A percentile compares a stretch with the other conserved stretches of the same genome.
Evolutionary conservation across 116 monocot species (phyloP).

Genomic region (Cymodocea nodosa): DNA sequence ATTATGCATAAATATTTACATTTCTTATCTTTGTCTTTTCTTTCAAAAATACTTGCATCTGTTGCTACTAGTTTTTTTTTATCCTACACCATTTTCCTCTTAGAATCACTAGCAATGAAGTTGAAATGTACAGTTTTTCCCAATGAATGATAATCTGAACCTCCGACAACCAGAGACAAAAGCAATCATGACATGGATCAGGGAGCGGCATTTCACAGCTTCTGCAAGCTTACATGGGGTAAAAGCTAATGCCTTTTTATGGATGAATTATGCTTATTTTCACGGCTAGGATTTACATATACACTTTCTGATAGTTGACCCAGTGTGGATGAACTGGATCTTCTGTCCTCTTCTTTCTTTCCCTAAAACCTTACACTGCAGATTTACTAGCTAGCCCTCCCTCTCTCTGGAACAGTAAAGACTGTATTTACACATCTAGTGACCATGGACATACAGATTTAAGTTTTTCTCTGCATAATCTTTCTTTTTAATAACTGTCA

Average conservation of each 20-base stretch:
- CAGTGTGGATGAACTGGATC: too few relatives aligned
- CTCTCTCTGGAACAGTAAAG: too few relatives aligned
- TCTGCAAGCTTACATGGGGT: conserved; percentile 99
- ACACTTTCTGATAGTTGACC: too few relatives aligned
- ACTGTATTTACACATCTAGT: too few relatives aligned
- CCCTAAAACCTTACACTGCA: neutral
- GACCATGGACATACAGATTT: too few relatives aligned
- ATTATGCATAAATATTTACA: neutral
- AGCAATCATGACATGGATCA: conserved; percentile 84
- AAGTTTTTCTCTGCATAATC: too few relatives aligned
- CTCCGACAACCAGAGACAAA: conserved; percentile 82
- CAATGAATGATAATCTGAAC: conserved; percentile 38
- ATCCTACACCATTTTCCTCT: neutral
- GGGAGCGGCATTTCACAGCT: conserved; percentile 54
- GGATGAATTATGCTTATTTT: too few relatives aligned
- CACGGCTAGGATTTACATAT: too few relatives aligned
- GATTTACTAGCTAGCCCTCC: too few relatives aligned
- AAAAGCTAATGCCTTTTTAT: conserved; percentile 1
- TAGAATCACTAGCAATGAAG: neutral
- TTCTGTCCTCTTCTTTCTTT: too few relatives aligned
- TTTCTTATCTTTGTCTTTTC: neutral
- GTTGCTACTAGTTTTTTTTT: neutral
- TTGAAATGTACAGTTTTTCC: conserved; percentile 45
- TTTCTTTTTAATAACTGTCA: too few relatives aligned
- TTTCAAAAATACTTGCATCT: too few relatives aligned